Percentiles rank a stretch among this genome's conserved stretches.
Evolutionary conservation across 2,329 filamentous ascomycete species (phyloP).

Genomic region (Teratosphaeria gauchensis): DNA sequence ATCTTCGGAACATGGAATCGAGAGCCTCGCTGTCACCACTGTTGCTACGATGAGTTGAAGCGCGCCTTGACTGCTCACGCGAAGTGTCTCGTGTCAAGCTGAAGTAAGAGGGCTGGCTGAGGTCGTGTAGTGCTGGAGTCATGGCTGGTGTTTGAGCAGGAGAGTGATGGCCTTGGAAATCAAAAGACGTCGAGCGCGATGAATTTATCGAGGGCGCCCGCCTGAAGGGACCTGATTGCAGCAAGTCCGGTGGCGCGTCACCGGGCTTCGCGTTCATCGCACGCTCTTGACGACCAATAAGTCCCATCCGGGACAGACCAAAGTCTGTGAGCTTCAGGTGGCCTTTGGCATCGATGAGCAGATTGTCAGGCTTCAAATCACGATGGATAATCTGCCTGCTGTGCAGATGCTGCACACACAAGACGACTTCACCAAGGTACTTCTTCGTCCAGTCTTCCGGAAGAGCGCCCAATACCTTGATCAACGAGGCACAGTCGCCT

Average conservation of each 20-base stretch:
- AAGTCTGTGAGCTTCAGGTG: conserved; percentile 97
- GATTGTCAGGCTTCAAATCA: conserved; percentile 92
- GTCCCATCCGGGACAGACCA: conserved; percentile 90
- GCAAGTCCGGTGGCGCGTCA: conserved; percentile 81
- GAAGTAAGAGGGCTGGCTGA: conserved; percentile 90
- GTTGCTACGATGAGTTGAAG: conserved; percentile 80
- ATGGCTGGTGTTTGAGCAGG: conserved; percentile 79
- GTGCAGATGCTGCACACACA: conserved; percentile 95
- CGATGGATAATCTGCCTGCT: conserved; percentile 91
- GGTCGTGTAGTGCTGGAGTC: conserved; percentile 61
- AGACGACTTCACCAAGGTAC: conserved; percentile 88
- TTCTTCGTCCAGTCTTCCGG: conserved; percentile 98
- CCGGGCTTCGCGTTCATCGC: conserved; percentile 67
- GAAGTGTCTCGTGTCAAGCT: conserved; percentile 54
- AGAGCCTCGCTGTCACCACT: conserved; percentile 84
- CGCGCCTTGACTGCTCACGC: conserved; percentile 51
- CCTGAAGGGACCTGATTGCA: conserved; percentile 86
- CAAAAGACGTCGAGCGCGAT: conserved; percentile 86
- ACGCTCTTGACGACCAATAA: conserved; percentile 92
- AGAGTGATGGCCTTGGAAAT: conserved; percentile 71
- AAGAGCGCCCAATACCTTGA: conserved; percentile 84
- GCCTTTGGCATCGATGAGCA: conserved; percentile 92
- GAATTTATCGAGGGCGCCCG: conserved; percentile 77
- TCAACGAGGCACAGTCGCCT: conserved; percentile 89
- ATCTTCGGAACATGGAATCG: conserved; percentile 68